Conservation (phyloP, 768 basidiomycete species). For the Boletus rex-veris region DNA sequence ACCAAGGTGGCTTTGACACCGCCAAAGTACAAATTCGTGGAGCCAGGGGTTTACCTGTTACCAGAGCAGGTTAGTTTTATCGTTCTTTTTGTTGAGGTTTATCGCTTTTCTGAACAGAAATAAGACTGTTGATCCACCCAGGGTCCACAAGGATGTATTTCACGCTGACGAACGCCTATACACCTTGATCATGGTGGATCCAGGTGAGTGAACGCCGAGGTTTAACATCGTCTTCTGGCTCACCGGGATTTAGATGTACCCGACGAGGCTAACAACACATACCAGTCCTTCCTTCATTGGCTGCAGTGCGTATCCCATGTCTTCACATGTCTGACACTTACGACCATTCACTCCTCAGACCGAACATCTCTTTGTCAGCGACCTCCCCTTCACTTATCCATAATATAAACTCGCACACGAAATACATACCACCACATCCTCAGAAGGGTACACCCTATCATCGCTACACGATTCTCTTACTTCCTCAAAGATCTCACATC, state of each 20-base stretch:
- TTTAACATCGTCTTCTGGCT: not conserved
- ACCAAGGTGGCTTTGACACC: constrained; percentile 19
- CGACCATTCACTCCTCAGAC: constrained; percentile 40
- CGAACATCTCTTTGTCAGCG: constrained; percentile 76
- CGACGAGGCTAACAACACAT: constrained; percentile 60
- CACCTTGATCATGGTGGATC: constrained; percentile 86
- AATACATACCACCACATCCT: constrained; percentile 89
- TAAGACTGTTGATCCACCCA: constrained; percentile 65
- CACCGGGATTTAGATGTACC: constrained; percentile 65
- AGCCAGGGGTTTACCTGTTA: constrained; percentile 65
- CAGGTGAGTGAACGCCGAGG: constrained; percentile 49
- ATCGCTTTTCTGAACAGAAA: not conserved
- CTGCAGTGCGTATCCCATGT: constrained; percentile 53
- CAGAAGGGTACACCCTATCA: constrained; percentile 87
- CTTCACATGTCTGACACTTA: not conserved
- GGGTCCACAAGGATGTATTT: constrained; percentile 71
- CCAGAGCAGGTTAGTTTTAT: constrained; percentile 60
- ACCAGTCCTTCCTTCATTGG: constrained; percentile 80
- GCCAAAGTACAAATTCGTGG: constrained; percentile 41
- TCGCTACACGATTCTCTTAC: constrained; percentile 76
- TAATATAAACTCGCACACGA: constrained; percentile 53
- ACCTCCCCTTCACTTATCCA: constrained; percentile 40
- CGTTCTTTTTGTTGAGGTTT: not conserved
- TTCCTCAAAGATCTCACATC: constrained; percentile 57
- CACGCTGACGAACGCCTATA: constrained; percentile 78